Evolutionary conservation across 2,329 filamentous ascomycete species (phyloP), one percentile per base, ranked within the genome.

Genomic region (Paraconiothyrium sp.): DNA sequence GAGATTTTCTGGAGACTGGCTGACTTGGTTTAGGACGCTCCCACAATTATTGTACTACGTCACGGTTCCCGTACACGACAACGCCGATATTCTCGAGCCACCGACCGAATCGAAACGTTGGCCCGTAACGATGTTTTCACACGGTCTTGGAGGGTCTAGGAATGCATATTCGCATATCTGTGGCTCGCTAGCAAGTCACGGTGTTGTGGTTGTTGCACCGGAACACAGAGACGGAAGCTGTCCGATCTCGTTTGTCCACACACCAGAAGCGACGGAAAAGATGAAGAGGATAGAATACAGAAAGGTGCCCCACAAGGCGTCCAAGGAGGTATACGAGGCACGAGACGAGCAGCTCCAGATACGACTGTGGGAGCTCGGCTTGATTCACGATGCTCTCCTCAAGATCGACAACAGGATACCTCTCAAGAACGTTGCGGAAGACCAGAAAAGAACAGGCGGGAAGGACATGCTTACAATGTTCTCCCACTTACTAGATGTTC

Each of bases 161-260:
- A 95, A 95, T 71, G 88, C 92, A 11, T 97, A 97, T 80, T 94
- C 92, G n/a, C 90, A 94, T 72, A 81, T 96, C 27, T 90, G 86
- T 20, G 91, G 91, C 16, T 92, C 91, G 0, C 80, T 97, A 32
- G 91, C 93, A 4, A 93, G 91, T 22, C 89, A 95, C 71, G 93
- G 93, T 44, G 84, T 94, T 24, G 88, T 95, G 8, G 92, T 96
- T 2, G 82, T 94, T 57, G 93, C 92, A 60, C 88, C 92, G 0
- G 93, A 96, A 71, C 93, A 96, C 74, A 86, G 93, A 48, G 93
- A 97, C 71, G 92, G 92, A 55, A 94, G 90, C 74, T 85, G 90
- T 2, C 90, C 92, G 1, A 84, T 92, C n/a, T 87, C 90, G 0
- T 89, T 90, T 67, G 83, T 96, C 48, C 88, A 91, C 30, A 83